Evolutionary conservation across 2,329 filamentous ascomycete species (phyloP), one percentile per base, ranked within the genome.

Genomic region (Drechslerella dactyloides): DNA sequence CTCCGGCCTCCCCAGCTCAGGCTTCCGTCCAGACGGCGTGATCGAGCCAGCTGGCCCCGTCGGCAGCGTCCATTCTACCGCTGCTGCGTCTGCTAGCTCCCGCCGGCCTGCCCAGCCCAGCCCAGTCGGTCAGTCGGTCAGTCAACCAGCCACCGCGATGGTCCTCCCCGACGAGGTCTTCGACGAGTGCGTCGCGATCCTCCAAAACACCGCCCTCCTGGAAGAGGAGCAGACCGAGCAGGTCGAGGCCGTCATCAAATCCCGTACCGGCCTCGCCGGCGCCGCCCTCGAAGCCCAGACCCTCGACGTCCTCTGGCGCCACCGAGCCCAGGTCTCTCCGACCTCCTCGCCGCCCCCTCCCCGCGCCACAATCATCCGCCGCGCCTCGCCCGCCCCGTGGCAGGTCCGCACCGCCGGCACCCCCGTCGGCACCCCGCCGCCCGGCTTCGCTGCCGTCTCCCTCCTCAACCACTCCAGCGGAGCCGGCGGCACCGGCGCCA

Each of bases 191-290:
- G 86, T 96, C 79, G 90, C 91, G 58, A 86, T 97, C 78, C 85
- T 99, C 74, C 88, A 94, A 82, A 75, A 76, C 74, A 61, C 74
- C 72, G 68, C 73, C 19, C 62, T 70, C 40, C 91, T 96, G 77
- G 94, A 97, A 74, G 94, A 99, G 81, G 93, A 97, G 78, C 96
- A 94, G 83, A 93, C 90, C 54, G 93, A 97, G 81, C 90, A 86
- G 81, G 84, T 97, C 59, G 93, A 97, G 81, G 90, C 92, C 75
- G 84, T 97, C 59, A 84, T 97, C 77, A 89, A 87, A 80, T 88
- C 87, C 76, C 87, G 93, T 81, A 92, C 91, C 6, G 85, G 83
- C 30, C 83, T 97, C 75, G 85, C 85, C 17, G 93, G 92, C 69
- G 83, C 87, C 75, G 85, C 88, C 21, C 85, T 97, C 61, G 94